A percentile compares a stretch with the other conserved stretches of the same genome.
These are phyloP conservation scores for Fusarium burgessii DNA, from an alignment of 2,329 filamentous ascomycete species.

Conservation along the genomic window DNA sequence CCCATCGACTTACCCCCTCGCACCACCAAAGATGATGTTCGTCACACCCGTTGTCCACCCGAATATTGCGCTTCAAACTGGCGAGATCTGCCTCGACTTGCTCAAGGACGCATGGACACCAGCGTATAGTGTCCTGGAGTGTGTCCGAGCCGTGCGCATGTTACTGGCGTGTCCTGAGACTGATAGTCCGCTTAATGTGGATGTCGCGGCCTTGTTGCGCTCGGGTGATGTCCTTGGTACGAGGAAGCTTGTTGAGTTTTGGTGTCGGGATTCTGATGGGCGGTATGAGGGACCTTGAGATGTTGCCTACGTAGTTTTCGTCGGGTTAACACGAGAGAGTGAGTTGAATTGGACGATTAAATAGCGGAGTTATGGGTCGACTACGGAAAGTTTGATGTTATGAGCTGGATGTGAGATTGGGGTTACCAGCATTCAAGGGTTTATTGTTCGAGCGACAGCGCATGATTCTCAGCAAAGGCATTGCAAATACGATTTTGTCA, in stretches of 20 bases:
- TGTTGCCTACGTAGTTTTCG: not conserved
- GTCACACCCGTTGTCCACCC: constrained; percentile 87
- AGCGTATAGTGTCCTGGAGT: constrained; percentile 82
- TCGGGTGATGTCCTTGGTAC: constrained; percentile 77
- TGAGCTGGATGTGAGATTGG: constrained; percentile 12
- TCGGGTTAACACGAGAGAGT: not conserved
- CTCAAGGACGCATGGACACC: constrained; percentile 85
- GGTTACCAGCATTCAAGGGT: constrained; percentile 9
- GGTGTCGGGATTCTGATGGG: constrained; percentile 61
- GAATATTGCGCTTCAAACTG: constrained; percentile 77
- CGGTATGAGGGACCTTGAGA: constrained; percentile 53
- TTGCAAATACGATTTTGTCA: not conserved
- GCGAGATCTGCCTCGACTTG: constrained; percentile 94
- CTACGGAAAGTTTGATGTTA: constrained; percentile 6
- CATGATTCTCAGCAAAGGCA: not conserved
- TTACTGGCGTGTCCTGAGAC: constrained; percentile 73
- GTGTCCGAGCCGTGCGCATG: constrained; percentile 78
- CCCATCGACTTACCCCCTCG: constrained; percentile 81
- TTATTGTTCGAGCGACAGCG: constrained; percentile 25
- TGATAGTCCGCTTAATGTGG: constrained; percentile 83
- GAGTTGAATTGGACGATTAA: not conserved
- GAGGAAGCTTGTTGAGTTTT: constrained; percentile 77
- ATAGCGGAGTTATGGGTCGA: constrained; percentile 32
- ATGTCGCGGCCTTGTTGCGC: constrained; percentile 77
- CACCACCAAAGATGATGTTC: constrained; percentile 83